Base-by-base conservation (phyloP, 805 yeast species). In the Cyberlindnera maritima region DNA sequence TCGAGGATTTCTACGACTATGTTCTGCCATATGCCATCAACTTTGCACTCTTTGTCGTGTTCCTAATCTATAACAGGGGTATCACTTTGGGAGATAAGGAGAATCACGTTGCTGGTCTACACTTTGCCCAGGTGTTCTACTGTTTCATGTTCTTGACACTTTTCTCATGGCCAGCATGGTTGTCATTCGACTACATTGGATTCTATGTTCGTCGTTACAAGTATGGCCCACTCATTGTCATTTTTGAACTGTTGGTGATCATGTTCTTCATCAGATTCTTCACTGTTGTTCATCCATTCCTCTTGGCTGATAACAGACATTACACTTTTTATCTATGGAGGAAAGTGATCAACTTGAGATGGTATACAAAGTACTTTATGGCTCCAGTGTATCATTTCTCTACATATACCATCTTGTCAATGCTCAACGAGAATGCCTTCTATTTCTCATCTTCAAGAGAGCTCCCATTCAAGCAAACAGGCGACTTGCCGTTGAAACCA, bases 261-360 rank as follows among this genome's bases (percentile, higher is more conserved):
- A 67, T 68, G 52, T 53, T 72, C 17, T 59, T 79, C 2, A 74
- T 88, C 18, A 70, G 80, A 32, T 71, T 71, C 48, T 84, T 76
- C 63, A 87, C 97, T 0, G 70, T 84, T 2, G 83, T 81, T 2
- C 99, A 94, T 64, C 97, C 97, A 8, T 94, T 92, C 64, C 65
- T 94, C 34, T 72, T 92, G 37, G 95, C 98, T 0, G 99, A 94
- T 64, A 94, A 94, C 68, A 79, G 99, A 57, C 99, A 94, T 65
- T 89, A 82, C 63, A 82, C 96, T 0, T 94, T 94, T 63, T 94
- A 94, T 65, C 67, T 94, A 32, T 88, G 87, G 79, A 79, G 81
- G 47, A 77, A 76, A 48, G 58, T 94, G 23, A 76, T 92, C 38
- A 67, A 77, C 54, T 67, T 71, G 19, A 69, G 65, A 29, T 63